phyloP scores from a whole-genome alignment of 257 asterid genomes.

The Solanum clarkiae region DNA sequence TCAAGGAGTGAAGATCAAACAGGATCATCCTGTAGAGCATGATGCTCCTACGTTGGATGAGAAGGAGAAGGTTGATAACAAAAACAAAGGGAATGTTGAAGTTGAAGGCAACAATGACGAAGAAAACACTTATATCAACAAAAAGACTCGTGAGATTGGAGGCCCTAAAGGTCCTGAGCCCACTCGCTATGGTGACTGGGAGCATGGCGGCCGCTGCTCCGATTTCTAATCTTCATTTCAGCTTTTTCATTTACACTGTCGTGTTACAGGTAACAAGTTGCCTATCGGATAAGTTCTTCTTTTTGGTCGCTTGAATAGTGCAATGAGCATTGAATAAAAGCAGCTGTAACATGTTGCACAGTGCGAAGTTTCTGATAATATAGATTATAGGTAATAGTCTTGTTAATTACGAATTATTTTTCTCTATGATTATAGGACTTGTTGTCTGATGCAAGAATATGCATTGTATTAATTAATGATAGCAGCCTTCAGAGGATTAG shows the following conservation, averaged over 20 bases:
- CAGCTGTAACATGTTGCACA: background rate
- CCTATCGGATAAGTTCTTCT: background rate
- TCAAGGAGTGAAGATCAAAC: slow-evolving; percentile 18
- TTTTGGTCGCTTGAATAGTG: background rate
- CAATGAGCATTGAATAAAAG: background rate
- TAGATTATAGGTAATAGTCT: background rate
- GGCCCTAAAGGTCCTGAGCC: slow-evolving; percentile 95
- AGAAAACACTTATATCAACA: slow-evolving; percentile 22
- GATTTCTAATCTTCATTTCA: slow-evolving; percentile 45
- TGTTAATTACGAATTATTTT: background rate
- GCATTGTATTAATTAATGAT: background rate
- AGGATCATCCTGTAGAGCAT: background rate
- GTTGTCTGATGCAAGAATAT: background rate
- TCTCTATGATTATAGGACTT: background rate
- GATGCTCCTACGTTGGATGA: slow-evolving; percentile 4
- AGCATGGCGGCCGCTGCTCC: slow-evolving; percentile 70
- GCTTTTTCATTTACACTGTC: background rate
- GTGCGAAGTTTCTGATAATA: background rate
- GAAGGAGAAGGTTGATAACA: slow-evolving; percentile 6
- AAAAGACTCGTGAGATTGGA: slow-evolving; percentile 56
- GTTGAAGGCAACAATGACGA: slow-evolving; percentile 10
- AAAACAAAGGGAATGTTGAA: slow-evolving; percentile 9
- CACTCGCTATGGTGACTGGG: slow-evolving; percentile 92
- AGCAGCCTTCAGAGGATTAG: background rate
- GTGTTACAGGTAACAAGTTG: background rate